Conservation (phyloP, 305 asterid genomes). For the Fraxinus velutina region DNA sequence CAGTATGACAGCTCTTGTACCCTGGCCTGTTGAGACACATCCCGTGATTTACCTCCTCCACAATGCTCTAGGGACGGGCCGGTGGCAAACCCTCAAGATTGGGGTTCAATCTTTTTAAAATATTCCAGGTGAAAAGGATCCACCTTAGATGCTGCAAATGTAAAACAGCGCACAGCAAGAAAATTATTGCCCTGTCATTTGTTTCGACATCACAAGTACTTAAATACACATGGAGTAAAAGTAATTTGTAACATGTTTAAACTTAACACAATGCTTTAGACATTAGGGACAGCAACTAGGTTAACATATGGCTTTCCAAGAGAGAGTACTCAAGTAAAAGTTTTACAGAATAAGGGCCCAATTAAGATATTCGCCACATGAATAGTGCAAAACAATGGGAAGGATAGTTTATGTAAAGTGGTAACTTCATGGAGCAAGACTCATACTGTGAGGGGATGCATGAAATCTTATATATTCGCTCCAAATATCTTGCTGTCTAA, state of each 20-base stretch:
- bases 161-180: conserved; percentile 17
- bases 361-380: neutral
- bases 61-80: too few relatives aligned
- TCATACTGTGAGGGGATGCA: neutral
- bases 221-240: conserved; percentile 1
- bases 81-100: too few relatives aligned
- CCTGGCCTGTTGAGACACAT: too few relatives aligned
- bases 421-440: neutral
- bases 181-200: conserved; percentile 21
- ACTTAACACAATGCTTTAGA: neutral
- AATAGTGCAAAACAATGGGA: neutral
- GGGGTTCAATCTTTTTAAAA: too few relatives aligned
- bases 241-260: neutral
- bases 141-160: conserved; percentile 77
- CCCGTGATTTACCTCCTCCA: too few relatives aligned
- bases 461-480: neutral
- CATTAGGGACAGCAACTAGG: neutral
- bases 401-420: neutral
- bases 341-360: neutral
- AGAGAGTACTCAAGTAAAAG: neutral
- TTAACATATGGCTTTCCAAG: neutral
- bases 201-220: conserved; percentile 5
- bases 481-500: neutral
- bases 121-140: conserved; percentile 60
- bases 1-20: too few relatives aligned